A percentile compares a stretch with the other conserved stretches of the same genome.
phyloP scores from a whole-genome alignment of 768 basidiomycete species.

The Amanita fuliginea region DNA sequence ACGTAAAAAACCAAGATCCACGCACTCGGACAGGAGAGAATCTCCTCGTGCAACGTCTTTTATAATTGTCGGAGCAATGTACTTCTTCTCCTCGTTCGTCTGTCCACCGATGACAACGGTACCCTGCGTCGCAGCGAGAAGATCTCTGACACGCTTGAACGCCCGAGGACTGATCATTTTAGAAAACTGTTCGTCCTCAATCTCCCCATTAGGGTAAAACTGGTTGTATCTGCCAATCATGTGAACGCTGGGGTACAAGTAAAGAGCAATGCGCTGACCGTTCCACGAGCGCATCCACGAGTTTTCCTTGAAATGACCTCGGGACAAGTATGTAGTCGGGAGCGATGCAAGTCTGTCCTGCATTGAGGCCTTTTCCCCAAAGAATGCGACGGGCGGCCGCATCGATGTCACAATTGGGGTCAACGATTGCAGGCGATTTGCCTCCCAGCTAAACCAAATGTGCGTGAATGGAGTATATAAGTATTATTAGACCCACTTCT shows the following conservation, averaged over 20 bases:
- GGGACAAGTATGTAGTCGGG: conserved; percentile 46
- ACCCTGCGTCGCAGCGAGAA: conserved; percentile 5
- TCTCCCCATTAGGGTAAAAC: conserved; percentile 45
- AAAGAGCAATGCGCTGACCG: conserved; percentile 18
- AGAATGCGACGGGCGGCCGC: conserved; percentile 59
- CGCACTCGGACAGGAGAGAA: conserved; percentile 5
- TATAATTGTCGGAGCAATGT: conserved; percentile 5
- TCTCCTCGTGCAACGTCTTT: conserved; percentile 2
- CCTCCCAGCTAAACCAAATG: conserved; percentile 20
- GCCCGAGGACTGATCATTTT: conserved; percentile 46
- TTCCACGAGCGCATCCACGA: conserved; percentile 32
- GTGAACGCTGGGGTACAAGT: neutral
- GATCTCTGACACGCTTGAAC: conserved; percentile 18
- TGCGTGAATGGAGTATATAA: neutral
- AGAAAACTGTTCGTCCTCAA: conserved; percentile 29
- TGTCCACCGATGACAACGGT: conserved; percentile 6
- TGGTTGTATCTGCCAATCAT: conserved; percentile 28
- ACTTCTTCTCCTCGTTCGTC: conserved; percentile 3
- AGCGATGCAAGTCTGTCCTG: conserved; percentile 67
- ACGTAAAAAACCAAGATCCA: neutral
- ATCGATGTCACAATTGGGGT: conserved; percentile 56
- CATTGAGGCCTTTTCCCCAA: conserved; percentile 76
- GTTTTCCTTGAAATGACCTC: conserved; percentile 29
- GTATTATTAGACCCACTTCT: conserved; percentile 18
- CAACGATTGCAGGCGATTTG: conserved; percentile 68